Conservation (phyloP, 495 filamentous ascomycete genomes). For the Annulohypoxylon nitens region DNA sequence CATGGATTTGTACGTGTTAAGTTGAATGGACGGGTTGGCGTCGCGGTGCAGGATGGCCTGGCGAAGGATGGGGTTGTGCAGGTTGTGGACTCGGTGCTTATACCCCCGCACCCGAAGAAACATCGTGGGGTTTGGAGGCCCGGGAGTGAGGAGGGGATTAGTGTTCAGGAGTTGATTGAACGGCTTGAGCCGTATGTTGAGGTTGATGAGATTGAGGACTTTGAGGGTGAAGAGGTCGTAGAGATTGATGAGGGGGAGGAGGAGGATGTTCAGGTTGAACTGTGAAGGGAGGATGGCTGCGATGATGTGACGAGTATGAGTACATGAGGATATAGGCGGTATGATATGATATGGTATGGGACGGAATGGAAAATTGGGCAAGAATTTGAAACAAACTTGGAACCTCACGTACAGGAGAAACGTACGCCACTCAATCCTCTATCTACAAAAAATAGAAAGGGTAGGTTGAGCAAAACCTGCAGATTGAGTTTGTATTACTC, state of each 20-base stretch:
- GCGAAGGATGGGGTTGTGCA: slow-evolving; percentile 83
- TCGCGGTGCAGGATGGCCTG: slow-evolving; percentile 74
- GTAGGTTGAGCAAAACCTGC: background rate
- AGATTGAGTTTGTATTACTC: background rate
- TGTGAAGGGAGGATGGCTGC: background rate
- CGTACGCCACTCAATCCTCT: slow-evolving; percentile 21
- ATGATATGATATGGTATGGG: slow-evolving; percentile 5
- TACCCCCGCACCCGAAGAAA: slow-evolving; percentile 72
- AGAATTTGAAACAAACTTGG: background rate
- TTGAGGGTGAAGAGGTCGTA: slow-evolving; percentile 11
- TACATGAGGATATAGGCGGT: background rate
- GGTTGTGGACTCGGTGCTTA: slow-evolving; percentile 74
- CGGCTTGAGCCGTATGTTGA: slow-evolving; percentile 57
- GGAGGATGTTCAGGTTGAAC: slow-evolving; percentile 47
- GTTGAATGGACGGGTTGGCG: slow-evolving; percentile 74
- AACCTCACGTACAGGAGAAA: background rate
- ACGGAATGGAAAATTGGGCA: background rate
- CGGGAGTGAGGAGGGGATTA: slow-evolving; percentile 63
- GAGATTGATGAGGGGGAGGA: slow-evolving; percentile 27
- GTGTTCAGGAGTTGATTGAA: slow-evolving; percentile 73
- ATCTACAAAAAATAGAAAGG: background rate
- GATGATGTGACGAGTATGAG: slow-evolving; percentile 7
- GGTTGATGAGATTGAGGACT: slow-evolving; percentile 25
- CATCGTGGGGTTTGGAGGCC: slow-evolving; percentile 13
- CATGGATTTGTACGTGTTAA: slow-evolving; percentile 72